These are phyloP conservation scores for Flaveria sonorensis DNA, from an alignment of 129 eudicot species.

Conservation along the genomic window DNA sequence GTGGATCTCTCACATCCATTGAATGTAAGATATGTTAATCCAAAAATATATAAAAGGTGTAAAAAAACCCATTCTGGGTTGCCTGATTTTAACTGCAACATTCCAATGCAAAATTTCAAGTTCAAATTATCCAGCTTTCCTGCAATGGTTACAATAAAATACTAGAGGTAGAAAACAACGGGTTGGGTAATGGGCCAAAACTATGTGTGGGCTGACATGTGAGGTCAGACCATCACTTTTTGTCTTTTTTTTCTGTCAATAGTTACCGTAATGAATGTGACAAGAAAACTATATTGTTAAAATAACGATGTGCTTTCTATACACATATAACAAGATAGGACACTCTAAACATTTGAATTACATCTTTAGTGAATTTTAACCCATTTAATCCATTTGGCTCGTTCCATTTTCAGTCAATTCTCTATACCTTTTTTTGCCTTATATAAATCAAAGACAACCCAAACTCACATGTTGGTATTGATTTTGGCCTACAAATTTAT, in stretches of 20 bases:
- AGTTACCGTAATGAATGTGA: background rate
- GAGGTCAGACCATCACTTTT: background rate
- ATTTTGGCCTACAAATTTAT: background rate
- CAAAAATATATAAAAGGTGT: background rate
- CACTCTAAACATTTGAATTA: background rate
- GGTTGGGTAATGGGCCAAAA: conserved; percentile 6
- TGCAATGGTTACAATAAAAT: background rate
- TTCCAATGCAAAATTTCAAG: background rate
- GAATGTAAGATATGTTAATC: conserved; percentile 39
- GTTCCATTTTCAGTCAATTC: background rate
- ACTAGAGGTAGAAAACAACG: background rate
- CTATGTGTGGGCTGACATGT: background rate
- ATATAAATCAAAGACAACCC: no score
- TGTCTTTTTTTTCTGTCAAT: background rate
- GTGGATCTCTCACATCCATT: conserved; percentile 45
- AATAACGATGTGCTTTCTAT: background rate
- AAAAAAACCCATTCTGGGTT: background rate
- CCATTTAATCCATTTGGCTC: background rate
- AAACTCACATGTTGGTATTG: no score
- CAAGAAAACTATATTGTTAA: background rate
- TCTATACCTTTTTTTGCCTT: background rate
- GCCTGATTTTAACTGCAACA: conserved; percentile 1
- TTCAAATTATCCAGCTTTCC: background rate
- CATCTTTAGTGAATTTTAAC: background rate
- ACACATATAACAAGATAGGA: background rate